Base-by-base conservation (phyloP, 2,329 filamentous ascomycete species). In the Beauveria asiatica region DNA sequence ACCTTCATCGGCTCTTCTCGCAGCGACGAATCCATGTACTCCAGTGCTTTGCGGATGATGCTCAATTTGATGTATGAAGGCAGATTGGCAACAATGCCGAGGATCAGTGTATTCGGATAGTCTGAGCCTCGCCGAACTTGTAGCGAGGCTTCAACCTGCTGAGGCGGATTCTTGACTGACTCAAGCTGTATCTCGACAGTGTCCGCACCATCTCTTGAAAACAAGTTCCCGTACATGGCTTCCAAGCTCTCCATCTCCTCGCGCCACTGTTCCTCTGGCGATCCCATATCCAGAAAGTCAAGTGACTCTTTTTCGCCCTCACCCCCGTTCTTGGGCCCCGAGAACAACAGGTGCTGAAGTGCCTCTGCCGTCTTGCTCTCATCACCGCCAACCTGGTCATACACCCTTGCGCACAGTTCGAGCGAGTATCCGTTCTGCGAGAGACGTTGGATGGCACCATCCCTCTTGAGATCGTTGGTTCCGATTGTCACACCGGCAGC, bases 21-120 rank as follows among this genome's bases (percentile, higher is more conserved):
- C 33, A 96, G 80, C 30, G 85, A 84, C 54, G 86, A 81, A 54
- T 84, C 77, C 2, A 92, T 86, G 69, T 93, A 85, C 5, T 83
- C 78, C 5, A 97, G 76, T 1, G 87, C 85, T 72, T 89, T 86
- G 66, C 90, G 87, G 67, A 94, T 84, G 42, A 96, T 86, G 68
- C 92, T 96, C 11, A 99, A 79, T 62, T 93, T 90, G 69, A 97
- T 95, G 68, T 99, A 96, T 3, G 94, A 91, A 21, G 94, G 94
- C 13, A 97, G 80, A 11, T 83, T 82, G 27, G 85, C 80, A 51
- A 83, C 73, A 16, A 97, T 79, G 3, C 86, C 84, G 41, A 97
- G 76, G 10, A 95, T 82, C 78, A 76, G 84, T 73, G 71, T 83
- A 67, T 68, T 80, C 1, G 94, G 94, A 72, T 97, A 99, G 52